Base-by-base conservation (phyloP, 495 filamentous ascomycete genomes). In the Cercophora newfieldiana region DNA sequence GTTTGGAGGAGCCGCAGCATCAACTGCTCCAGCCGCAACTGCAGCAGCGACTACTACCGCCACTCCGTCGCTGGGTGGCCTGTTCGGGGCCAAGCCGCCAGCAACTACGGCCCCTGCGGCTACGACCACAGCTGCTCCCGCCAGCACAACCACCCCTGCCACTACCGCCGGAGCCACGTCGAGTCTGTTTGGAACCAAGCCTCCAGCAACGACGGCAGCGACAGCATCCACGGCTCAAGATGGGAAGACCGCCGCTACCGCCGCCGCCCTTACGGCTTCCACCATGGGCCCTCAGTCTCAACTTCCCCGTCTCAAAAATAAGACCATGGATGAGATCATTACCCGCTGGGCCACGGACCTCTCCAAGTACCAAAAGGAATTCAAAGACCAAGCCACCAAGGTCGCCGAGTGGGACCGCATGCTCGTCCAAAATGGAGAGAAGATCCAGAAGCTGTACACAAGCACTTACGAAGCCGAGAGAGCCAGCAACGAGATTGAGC, bases 271-370 rank as follows among this genome's bases (percentile, higher is more conserved):
- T 63, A 82, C 84, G 16, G 84, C 86, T n/a, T 94, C 92, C 0
- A 94, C 91, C 22, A 78, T 85, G 48, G 93, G 93, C 0, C 93
- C 92, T 7, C 74, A 87, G 1, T 91, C 93, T n/a, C 85, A 89
- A 22, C 86, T 92, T 70, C 94, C 94, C 1, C 91, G 95, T 14
- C 81, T 99, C 22, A 97, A 96, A 81, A 96, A 97, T 74, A 98
- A 96, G 80, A 96, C 94, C 0, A 98, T 99, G 94, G 95, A 98
- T 72, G 96, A 99, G 75, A 98, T 99, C 69, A 93, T 99, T 71
- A 97, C 91, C n/a, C 87, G 92, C 19, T 99, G 96, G 96, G 95
- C 95, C 0, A 90, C 91, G 0, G 95, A 98, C 73, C 85, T 98
- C 28, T 88, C 91, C 64, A 95, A 96, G 72, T 97, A 98, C 73